Evolutionary conservation across 2,329 filamentous ascomycete genomes (phyloP).

Genomic region (Hypoxylon sp.): DNA sequence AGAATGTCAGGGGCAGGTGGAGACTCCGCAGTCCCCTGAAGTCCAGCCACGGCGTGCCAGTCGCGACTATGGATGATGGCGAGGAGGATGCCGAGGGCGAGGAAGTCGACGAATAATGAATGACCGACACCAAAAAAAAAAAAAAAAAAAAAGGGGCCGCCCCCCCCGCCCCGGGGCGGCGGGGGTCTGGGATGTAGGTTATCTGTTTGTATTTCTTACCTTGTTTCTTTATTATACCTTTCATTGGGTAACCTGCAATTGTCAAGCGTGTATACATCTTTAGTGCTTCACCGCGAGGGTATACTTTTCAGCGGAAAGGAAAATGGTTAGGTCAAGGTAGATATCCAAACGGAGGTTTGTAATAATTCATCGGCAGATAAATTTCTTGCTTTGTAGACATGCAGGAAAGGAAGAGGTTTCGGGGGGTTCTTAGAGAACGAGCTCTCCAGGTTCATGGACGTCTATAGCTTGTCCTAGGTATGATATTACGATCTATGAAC

Average conservation of each 20-base stretch:
- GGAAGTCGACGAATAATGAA: slow-evolving; percentile 46
- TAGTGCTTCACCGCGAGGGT: slow-evolving; percentile 14
- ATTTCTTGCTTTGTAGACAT: slow-evolving; percentile 7
- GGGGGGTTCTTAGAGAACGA: slow-evolving; percentile 19
- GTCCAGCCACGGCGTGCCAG: slow-evolving; percentile 23
- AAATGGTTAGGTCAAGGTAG: neutral
- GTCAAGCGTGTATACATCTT: slow-evolving; percentile 15
- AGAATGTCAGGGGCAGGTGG: slow-evolving; percentile 44
- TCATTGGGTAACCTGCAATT: neutral
- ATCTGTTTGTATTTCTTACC: slow-evolving; percentile 7
- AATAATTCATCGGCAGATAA: slow-evolving; percentile 18
- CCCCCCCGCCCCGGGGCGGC: no score
- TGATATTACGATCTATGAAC: slow-evolving; percentile 26
- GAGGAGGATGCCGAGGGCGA: slow-evolving; percentile 50
- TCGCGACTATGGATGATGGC: slow-evolving; percentile 21
- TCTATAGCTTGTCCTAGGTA: slow-evolving; percentile 26
- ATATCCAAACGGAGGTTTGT: slow-evolving; percentile 5
- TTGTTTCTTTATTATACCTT: slow-evolving; percentile 9
- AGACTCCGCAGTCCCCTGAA: slow-evolving; percentile 49
- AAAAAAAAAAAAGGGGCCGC: no score
- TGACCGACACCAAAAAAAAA: neutral
- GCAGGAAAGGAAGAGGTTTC: neutral
- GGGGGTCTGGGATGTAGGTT: no score
- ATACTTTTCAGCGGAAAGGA: neutral
- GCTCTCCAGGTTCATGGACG: slow-evolving; percentile 6